Conservation (phyloP, 331 rosid genomes). For the Cydonia oblonga region DNA sequence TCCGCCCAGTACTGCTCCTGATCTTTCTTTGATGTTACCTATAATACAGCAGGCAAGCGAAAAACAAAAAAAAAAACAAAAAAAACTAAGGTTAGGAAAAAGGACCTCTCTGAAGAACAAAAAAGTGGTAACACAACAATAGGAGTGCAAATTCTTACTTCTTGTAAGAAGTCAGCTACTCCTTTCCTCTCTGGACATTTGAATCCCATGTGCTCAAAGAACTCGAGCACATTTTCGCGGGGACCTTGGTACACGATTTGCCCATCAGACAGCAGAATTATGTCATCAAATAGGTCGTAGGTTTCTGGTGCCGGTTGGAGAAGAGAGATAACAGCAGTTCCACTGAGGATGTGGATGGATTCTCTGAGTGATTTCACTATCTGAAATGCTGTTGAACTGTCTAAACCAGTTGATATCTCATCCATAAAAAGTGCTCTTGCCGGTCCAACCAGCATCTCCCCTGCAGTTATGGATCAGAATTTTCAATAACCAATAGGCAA, state of each 20-base stretch:
- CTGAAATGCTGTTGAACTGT: conserved; percentile 40
- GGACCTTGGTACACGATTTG: conserved; percentile 41
- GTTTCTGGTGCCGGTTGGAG: conserved; percentile 52
- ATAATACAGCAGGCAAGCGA: neutral
- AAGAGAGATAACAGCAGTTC: conserved; percentile 32
- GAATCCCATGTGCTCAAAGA: conserved; percentile 35
- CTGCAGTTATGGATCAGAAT: conserved; percentile 8
- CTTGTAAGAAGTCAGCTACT: conserved; percentile 47
- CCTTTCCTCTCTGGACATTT: conserved; percentile 49
- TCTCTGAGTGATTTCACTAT: conserved; percentile 35
- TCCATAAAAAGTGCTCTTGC: conserved; percentile 39
- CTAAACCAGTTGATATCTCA: conserved; percentile 44
- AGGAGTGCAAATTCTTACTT: conserved; percentile 11
- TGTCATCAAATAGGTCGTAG: conserved; percentile 36
- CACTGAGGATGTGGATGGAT: conserved; percentile 29
- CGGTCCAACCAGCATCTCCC: conserved; percentile 42
- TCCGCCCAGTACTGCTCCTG: conserved; percentile 34
- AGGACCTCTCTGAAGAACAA: neutral
- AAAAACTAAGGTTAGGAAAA: neutral
- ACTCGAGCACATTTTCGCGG: conserved; percentile 26
- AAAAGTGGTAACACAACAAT: neutral
- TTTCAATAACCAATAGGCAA: neutral
- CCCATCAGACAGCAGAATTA: conserved; percentile 40
- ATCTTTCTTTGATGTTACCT: conserved; percentile 40
- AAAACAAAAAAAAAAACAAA: neutral